Base-by-base conservation (phyloP, 2,329 filamentous ascomycete genomes). In the Talaromyces marneffei region DNA sequence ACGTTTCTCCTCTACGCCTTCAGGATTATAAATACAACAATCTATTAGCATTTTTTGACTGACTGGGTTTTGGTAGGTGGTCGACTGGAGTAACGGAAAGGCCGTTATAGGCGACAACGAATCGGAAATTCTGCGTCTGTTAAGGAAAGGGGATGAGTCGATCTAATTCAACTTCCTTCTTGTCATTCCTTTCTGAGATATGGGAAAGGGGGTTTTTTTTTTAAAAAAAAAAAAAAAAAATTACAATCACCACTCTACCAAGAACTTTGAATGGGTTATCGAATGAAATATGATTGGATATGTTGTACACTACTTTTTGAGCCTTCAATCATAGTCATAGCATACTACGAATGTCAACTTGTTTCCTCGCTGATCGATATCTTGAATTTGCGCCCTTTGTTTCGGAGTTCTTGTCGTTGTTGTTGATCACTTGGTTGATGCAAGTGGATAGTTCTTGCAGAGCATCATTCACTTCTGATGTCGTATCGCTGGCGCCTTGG, bases 61-160 rank as follows among this genome's bases (percentile, higher is more conserved):
- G 52, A 65, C 37, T 67, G 69, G 44, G 14, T 2, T n/a, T 18
- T 14, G 65, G 37, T 65, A 75, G 77, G 76, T 88, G 62, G 93
- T 97, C 57, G 93, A 97, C 74, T 97, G 94, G 94, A 91, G 89
- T 73, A 92, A 93, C 74, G 94, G 92, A 66, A 89, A 86, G 74
- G 93, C 87, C 52, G 84, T 87, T 9, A 79, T 85, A 27, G 90
- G 91, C 20, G 90, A 90, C 56, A 87, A 89, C 66, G 88, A 96
- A 79, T 96, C 91, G 16, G 89, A 93, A 78, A 97, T 97, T 64
- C 77, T 96, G 71, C 91, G 89, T 77, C 82, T 96, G 76, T 76
- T 97, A 18, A 48, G 59, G 40, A 57, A 62, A 29, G 56, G 46
- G 29, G 54, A 59, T 39, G 37, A 57, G 42, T 59, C 60, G 31